These are phyloP conservation scores for Arthroderma sp. DNA, from an alignment of 2,329 filamentous ascomycete species.

Conservation along the genomic window DNA sequence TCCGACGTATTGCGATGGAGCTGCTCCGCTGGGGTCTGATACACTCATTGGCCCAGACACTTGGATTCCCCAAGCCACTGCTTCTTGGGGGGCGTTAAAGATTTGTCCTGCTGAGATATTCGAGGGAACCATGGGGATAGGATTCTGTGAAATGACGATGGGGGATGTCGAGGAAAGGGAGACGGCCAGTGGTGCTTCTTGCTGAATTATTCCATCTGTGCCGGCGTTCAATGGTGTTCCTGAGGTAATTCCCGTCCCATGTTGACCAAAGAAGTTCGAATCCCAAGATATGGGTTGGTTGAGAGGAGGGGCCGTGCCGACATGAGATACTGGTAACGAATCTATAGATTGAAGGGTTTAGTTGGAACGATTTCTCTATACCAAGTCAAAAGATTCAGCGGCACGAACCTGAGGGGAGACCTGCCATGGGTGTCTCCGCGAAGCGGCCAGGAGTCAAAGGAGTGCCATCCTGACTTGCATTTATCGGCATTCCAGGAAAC, in stretches of 20 bases:
- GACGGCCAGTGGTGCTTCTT: slow-evolving; percentile 2
- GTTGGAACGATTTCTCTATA: slow-evolving; percentile 6
- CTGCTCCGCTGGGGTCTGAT: not conserved
- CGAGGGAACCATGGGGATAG: slow-evolving; percentile 3
- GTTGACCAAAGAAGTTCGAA: too few species aligned
- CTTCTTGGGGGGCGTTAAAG: not conserved
- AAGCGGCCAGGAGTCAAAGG: slow-evolving; percentile 20
- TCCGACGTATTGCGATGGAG: not conserved
- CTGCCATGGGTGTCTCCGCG: slow-evolving; percentile 20
- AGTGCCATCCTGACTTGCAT: slow-evolving; percentile 21
- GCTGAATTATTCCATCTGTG: slow-evolving; percentile 2
- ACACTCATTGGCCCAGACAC: slow-evolving; percentile 1
- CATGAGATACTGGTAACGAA: slow-evolving; percentile 18
- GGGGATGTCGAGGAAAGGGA: slow-evolving; percentile 4
- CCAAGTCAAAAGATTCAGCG: not conserved
- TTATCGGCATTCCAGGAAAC: slow-evolving; percentile 24
- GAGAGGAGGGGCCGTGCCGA: slow-evolving; percentile 20
- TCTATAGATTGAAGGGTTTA: slow-evolving; percentile 13
- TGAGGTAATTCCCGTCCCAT: too few species aligned
- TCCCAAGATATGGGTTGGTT: slow-evolving; percentile 11
- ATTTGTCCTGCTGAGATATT: not conserved
- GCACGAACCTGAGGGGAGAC: slow-evolving; percentile 25
- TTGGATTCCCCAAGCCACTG: slow-evolving; percentile 1
- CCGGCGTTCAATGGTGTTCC: too few species aligned
- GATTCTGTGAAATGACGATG: slow-evolving; percentile 2